Evolutionary conservation across 495 filamentous ascomycete genomes (phyloP), one percentile per base, ranked within the genome.

Genomic region (Barbatosphaeria neglecta): DNA sequence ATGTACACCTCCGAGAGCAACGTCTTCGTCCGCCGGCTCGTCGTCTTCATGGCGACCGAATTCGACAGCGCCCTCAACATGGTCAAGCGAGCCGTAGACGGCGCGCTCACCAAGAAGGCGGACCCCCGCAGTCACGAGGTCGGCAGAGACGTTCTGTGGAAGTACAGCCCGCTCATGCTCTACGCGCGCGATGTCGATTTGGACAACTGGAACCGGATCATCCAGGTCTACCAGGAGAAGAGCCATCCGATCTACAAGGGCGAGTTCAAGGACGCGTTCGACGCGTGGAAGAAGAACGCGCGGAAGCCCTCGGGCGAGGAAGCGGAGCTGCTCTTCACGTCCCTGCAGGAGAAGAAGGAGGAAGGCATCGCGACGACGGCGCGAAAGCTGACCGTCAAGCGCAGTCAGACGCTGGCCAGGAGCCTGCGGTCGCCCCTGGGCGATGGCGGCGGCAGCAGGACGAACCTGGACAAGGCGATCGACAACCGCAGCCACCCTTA

Each of bases 311-410:
- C 78, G 10, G 83, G 80, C 20, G 90, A 95, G n/a, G 90, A 96
- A 55, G 69, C 75, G 24, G 90, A 95, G 46, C 65, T 94, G 22
- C 73, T 95, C 10, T 97, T 96, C 56, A 95, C 87, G 1, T 73
- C 85, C 3, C 81, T 88, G 56, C 80, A 90, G 52, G 92, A 93
- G 78, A 95, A 70, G 74, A 82, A 61, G 74, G 82, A 70, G 53
- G 78, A 84, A 49, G 75, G 80, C 18, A 73, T 85, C 16, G 77
- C 83, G 16, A 80, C 79, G 35, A 85, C 90, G 6, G 90, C 89
- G 9, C 76, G 89, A 37, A 95, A 95, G 58, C 65, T 95, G 22
- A 96, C 90, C 0, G 90, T 97, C 37, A 94, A 93, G 68, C 75
- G 92, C 56, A 83, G 78, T 41, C 82, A 85, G 58, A 86, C 79